Base-by-base conservation (phyloP, 805 yeast genomes). In the Monosporozyma aerobia region DNA sequence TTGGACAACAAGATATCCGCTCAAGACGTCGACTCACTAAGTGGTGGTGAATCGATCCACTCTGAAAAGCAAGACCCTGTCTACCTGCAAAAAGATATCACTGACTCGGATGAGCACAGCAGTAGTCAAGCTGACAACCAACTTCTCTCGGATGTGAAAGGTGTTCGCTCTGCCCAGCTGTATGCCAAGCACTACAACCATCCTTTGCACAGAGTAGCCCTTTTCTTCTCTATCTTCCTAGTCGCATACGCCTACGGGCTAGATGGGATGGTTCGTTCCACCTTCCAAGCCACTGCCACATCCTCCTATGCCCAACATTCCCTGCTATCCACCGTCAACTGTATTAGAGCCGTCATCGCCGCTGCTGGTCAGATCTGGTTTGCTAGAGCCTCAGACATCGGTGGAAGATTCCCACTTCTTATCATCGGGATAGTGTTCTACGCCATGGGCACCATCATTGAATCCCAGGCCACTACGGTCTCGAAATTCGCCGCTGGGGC, bases 291-390 rank as follows among this genome's bases (percentile, higher is more conserved):
- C 54, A 60, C 74, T 59, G 84, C 83, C 16, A 75, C 83, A 29
- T 64, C 71, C 19, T 72, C 79, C 11, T 80, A 76, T 63, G 44
- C 67, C 5, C 63, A 69, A 39, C 84, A 80, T 62, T 75, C 84
- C 8, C 65, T 79, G 49, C 59, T 74, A 39, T 69, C 84, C 3
- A 77, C 84, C 1, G 74, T 80, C 47, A 69, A 72, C 32, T 81
- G 77, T 41, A 77, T 80, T 53, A 72, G 73, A 54, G 69, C 76
- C 19, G 81, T 79, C 35, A 74, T 77, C 37, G 80, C 77, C 41
- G 83, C 84, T 32, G 84, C 78, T 6, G 73, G 81, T 9, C 83
- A 80, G 59, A 76, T 80, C 9, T 68, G 77, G 8, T 80, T 73
- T 57, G 83, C 85, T 3, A 69, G 84, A 56, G 65, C 80, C 47